A percentile compares a stretch with the other conserved stretches of the same genome.
phyloP scores from a whole-genome alignment of 2,329 filamentous ascomycete species.

The Immersiporthe knoxdaviesiana region DNA sequence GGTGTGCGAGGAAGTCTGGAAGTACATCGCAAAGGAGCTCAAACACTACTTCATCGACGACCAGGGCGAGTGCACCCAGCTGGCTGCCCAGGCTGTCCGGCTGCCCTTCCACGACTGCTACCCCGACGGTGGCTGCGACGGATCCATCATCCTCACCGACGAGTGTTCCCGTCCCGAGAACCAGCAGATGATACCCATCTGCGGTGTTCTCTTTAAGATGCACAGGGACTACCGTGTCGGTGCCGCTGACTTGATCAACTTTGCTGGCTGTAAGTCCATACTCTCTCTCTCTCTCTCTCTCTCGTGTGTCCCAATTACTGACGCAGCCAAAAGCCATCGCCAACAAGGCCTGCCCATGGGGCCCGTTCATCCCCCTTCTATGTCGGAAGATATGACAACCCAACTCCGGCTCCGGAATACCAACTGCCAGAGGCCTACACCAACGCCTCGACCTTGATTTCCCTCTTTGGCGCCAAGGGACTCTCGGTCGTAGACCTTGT shows the following conservation, averaged over 20 bases:
- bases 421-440: slow-evolving; percentile 32
- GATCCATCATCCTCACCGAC: slow-evolving; percentile 24
- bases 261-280: slow-evolving; percentile 23
- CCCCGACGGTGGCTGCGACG: slow-evolving; percentile 26
- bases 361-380: slow-evolving; percentile 35
- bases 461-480: slow-evolving; percentile 33
- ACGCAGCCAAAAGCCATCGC: slow-evolving; percentile 33
- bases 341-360: slow-evolving; percentile 33
- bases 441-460: slow-evolving; percentile 30
- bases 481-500: slow-evolving; percentile 35
- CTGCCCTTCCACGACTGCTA: slow-evolving; percentile 29
- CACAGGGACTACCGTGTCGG: slow-evolving; percentile 12
- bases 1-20: slow-evolving; percentile 17
- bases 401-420: slow-evolving; percentile 29
- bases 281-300: too few species aligned
- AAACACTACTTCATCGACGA: slow-evolving; percentile 22
- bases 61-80: slow-evolving; percentile 15
- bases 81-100: slow-evolving; percentile 23
- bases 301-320: neutral
- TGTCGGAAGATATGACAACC: slow-evolving; percentile 35
- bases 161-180: slow-evolving; percentile 23
- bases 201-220: slow-evolving; percentile 14
- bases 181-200: slow-evolving; percentile 18
- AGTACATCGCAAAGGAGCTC: slow-evolving; percentile 20
- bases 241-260: slow-evolving; percentile 26